Percentiles rank a stretch among this genome's conserved stretches.
phyloP scores from a whole-genome alignment of 352 stramenopile species.

The Globisporangium radiosum region DNA sequence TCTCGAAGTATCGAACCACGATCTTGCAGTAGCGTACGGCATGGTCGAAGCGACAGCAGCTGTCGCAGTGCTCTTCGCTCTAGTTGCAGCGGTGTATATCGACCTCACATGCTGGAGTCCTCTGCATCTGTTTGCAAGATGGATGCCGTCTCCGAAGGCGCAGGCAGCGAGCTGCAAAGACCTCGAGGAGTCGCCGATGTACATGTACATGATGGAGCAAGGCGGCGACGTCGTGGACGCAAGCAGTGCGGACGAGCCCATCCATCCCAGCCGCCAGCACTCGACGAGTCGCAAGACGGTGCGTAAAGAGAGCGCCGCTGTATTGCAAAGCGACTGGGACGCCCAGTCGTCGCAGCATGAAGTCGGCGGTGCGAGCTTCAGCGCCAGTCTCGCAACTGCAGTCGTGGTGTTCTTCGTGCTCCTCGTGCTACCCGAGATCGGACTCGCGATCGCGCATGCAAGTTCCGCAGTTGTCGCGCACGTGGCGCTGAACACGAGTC shows the following conservation, averaged over 20 bases:
- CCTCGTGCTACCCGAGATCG: not conserved
- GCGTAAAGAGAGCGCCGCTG: too few species aligned
- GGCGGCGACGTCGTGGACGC: too few species aligned
- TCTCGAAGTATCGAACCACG: constrained; percentile 8
- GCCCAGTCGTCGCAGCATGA: not conserved
- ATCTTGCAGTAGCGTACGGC: not conserved
- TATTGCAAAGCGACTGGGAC: too few species aligned
- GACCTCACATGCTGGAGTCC: constrained; percentile 1
- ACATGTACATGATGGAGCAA: too few species aligned
- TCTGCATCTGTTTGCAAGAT: constrained; percentile 6
- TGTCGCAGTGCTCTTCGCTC: constrained; percentile 5
- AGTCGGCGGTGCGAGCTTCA: not conserved
- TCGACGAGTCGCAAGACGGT: too few species aligned
- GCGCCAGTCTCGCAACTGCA: too few species aligned
- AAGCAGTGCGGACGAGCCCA: not conserved
- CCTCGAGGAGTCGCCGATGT: too few species aligned
- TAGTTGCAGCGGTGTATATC: not conserved
- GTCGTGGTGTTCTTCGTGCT: not conserved
- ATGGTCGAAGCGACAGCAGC: constrained; percentile 8
- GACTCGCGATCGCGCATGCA: too few species aligned
- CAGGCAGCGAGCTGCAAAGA: too few species aligned
- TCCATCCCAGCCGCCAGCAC: too few species aligned
- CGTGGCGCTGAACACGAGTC: constrained; percentile 30
- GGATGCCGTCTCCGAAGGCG: not conserved
- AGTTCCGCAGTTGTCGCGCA: constrained; percentile 16